Conservation (phyloP, 163 green algal species). For the Chlorella variabilis region DNA sequence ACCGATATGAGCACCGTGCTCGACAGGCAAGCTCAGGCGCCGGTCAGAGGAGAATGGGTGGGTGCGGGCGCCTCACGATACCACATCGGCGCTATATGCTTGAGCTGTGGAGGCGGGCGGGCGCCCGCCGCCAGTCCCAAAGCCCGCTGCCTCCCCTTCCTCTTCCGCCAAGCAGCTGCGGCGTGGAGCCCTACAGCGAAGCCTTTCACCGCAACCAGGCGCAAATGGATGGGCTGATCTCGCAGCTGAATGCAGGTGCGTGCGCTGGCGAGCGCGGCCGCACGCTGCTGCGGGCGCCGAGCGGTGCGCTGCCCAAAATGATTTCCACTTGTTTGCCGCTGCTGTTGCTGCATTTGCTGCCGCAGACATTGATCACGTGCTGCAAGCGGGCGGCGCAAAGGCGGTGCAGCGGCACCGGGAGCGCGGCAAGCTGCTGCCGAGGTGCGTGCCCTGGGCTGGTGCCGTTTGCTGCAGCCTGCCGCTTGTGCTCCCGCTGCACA, state of each 20-base stretch:
- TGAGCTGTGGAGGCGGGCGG: neutral
- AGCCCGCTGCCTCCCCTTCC: neutral
- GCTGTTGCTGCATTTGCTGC: neutral
- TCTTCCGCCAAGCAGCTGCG: slow-evolving; percentile 13
- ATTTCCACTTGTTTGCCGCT: neutral
- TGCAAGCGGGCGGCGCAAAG: slow-evolving; percentile 64
- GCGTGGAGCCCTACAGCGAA: slow-evolving; percentile 44
- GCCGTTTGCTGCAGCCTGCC: no score
- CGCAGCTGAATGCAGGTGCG: neutral
- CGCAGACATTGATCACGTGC: slow-evolving; percentile 35
- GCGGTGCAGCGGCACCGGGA: slow-evolving; percentile 72
- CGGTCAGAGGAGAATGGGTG: neutral
- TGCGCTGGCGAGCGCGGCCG: neutral
- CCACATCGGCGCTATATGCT: no score
- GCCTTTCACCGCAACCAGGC: slow-evolving; percentile 50
- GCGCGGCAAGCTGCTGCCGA: slow-evolving; percentile 78
- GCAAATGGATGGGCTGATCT: slow-evolving; percentile 56
- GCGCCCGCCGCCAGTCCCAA: neutral
- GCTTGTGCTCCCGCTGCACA: no score
- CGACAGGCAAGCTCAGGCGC: neutral
- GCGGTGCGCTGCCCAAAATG: neutral
- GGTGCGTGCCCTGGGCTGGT: no score
- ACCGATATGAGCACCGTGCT: slow-evolving; percentile 15
- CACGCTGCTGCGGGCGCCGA: no score
- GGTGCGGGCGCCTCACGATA: neutral